Conservation (phyloP, 768 basidiomycete genomes). For the Lentinus brumalis region DNA sequence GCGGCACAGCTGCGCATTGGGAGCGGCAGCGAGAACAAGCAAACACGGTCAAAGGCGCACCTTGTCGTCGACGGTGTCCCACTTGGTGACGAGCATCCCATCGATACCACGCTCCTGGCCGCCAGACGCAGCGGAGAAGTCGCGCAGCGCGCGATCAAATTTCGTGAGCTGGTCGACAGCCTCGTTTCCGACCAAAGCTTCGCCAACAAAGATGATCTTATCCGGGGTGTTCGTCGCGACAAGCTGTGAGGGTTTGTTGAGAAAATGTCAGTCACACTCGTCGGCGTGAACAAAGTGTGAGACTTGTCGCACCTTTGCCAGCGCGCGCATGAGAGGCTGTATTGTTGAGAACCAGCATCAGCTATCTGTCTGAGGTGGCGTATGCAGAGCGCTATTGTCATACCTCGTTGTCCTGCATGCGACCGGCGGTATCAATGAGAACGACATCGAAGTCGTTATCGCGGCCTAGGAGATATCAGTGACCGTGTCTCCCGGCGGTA, state of each 20-base stretch:
- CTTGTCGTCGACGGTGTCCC: slow-evolving; percentile 98
- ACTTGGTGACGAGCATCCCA: slow-evolving; percentile 98
- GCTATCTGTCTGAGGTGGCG: neutral
- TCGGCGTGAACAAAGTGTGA: neutral
- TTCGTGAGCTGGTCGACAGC: slow-evolving; percentile 97
- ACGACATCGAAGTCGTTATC: slow-evolving; percentile 96
- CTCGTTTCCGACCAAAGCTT: slow-evolving; percentile 97
- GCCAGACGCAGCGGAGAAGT: slow-evolving; percentile 78
- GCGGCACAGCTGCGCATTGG: no score
- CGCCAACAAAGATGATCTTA: slow-evolving; percentile 97
- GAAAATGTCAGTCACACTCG: neutral
- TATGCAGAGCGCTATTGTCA: slow-evolving; percentile 15
- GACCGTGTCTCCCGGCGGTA: neutral
- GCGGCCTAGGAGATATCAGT: slow-evolving; percentile 52
- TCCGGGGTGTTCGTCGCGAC: slow-evolving; percentile 94
- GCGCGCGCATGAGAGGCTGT: slow-evolving; percentile 93
- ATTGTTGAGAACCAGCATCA: slow-evolving; percentile 1
- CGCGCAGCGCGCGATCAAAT: slow-evolving; percentile 91
- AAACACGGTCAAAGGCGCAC: slow-evolving; percentile 42
- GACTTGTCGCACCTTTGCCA: slow-evolving; percentile 73
- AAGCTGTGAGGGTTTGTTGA: slow-evolving; percentile 50
- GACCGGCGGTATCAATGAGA: slow-evolving; percentile 94
- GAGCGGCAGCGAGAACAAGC: neutral
- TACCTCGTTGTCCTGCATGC: slow-evolving; percentile 99
- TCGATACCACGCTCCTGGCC: slow-evolving; percentile 90